A percentile compares a stretch with the other conserved stretches of the same genome.
phyloP scores from a whole-genome alignment of 148 eudicot genomes.

The Persicaria maculosa region DNA sequence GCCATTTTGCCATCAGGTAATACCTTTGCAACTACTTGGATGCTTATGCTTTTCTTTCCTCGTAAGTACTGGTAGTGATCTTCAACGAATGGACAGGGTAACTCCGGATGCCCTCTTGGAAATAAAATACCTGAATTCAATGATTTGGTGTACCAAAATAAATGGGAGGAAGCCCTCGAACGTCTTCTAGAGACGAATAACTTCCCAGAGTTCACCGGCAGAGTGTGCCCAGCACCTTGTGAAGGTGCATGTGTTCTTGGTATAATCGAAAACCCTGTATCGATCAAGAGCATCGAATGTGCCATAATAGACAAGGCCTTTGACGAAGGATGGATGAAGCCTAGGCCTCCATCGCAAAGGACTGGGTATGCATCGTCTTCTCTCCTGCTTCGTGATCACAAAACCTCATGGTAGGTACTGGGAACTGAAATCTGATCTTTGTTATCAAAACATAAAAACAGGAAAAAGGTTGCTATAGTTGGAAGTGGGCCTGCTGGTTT shows the following conservation, averaged over 20 bases:
- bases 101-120: constrained; percentile 96
- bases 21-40: background rate
- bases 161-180: constrained; percentile 94
- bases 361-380: constrained; percentile 44
- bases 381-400: background rate
- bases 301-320: constrained; percentile 93
- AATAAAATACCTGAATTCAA: constrained; percentile 96
- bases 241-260: constrained; percentile 99
- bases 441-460: constrained; percentile 20
- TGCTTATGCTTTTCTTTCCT: background rate
- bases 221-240: constrained; percentile 98
- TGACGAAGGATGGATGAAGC: constrained; percentile 98
- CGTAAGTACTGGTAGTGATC: background rate
- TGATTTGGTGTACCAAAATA: constrained; percentile 86
- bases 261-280: constrained; percentile 90
- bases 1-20: constrained; percentile 94
- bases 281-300: constrained; percentile 89
- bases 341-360: constrained; percentile 77
- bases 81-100: constrained; percentile 43
- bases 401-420: background rate
- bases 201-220: constrained; percentile 95
- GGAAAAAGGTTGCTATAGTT: constrained; percentile 70
- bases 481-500: constrained; percentile 96
- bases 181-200: constrained; percentile 93
- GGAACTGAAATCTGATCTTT: background rate